phyloP scores from a whole-genome alignment of 257 asterid genomes.

The Salvia miltiorrhiza region DNA sequence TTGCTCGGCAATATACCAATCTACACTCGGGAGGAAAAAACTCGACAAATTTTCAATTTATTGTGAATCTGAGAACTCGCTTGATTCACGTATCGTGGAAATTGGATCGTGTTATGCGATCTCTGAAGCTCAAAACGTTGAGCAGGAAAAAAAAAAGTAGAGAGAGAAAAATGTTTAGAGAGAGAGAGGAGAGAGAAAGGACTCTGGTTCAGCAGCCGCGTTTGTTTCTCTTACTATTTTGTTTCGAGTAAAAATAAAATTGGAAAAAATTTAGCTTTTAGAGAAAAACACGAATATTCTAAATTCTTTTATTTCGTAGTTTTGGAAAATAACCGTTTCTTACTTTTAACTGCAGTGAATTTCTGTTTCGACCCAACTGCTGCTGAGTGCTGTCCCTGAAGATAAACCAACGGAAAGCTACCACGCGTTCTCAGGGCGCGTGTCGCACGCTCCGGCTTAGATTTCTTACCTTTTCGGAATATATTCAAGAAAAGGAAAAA shows the following conservation, averaged over 20 bases:
- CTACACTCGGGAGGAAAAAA: conserved; percentile 11
- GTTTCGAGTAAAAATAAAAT: neutral
- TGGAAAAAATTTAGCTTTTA: neutral
- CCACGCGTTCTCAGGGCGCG: conserved; percentile 20
- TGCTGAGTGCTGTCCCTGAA: conserved; percentile 18
- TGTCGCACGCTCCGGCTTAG: conserved; percentile 1
- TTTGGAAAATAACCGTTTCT: conserved; percentile 1
- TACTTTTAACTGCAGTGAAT: conserved; percentile 26
- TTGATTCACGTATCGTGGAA: conserved; percentile 31
- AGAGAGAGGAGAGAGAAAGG: conserved; percentile 33
- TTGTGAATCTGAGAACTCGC: conserved; percentile 24
- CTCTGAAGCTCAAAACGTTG: conserved; percentile 56
- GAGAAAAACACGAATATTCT: conserved; percentile 31
- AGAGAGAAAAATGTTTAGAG: conserved; percentile 25
- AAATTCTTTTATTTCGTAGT: conserved; percentile 1
- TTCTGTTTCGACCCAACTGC: conserved; percentile 30
- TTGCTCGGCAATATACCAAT: conserved; percentile 7
- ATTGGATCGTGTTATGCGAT: conserved; percentile 60
- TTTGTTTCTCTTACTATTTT: conserved; percentile 34
- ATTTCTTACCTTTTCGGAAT: neutral
- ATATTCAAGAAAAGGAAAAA: neutral
- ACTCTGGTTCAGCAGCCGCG: conserved; percentile 68
- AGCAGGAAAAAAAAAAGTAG: conserved; percentile 33
- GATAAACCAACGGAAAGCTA: neutral
- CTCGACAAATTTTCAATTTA: neutral